Evolutionary conservation across 2,329 filamentous ascomycete genomes (phyloP).

Genomic region (Phyllosticta citribraziliensis): DNA sequence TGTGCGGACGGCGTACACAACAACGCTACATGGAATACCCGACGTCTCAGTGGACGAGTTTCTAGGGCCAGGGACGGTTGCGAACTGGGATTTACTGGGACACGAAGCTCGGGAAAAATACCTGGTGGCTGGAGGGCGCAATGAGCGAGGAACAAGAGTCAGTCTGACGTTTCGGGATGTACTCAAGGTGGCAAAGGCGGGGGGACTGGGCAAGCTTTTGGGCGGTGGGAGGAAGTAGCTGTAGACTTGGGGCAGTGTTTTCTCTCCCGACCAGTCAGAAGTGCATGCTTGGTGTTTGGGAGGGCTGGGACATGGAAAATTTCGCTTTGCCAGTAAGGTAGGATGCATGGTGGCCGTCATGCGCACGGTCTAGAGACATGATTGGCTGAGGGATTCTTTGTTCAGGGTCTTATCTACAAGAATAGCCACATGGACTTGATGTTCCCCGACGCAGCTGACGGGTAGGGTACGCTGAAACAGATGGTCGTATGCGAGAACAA

Average conservation of each 20-base stretch:
- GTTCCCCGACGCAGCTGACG: not conserved
- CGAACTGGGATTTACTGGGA: constrained; percentile 62
- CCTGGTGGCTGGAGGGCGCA: constrained; percentile 43
- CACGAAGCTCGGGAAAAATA: constrained; percentile 30
- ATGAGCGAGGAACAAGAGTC: constrained; percentile 50
- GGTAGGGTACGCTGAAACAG: not conserved
- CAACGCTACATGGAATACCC: constrained; percentile 66
- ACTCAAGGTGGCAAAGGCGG: constrained; percentile 48
- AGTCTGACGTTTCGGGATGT: constrained; percentile 85
- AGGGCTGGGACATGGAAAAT: not conserved
- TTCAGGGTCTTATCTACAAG: not conserved
- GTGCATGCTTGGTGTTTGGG: not conserved
- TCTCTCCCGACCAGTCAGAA: not conserved
- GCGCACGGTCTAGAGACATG: not conserved
- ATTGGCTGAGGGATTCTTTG: not conserved
- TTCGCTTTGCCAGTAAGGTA: not conserved
- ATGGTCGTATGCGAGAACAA: not conserved
- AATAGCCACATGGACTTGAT: not conserved
- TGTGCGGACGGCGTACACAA: constrained; percentile 55
- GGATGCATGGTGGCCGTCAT: not conserved
- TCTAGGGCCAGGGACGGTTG: constrained; percentile 47
- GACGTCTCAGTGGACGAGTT: constrained; percentile 54
- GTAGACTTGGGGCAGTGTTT: not conserved
- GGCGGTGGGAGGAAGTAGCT: constrained; percentile 30
- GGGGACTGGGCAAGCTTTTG: constrained; percentile 57